phyloP scores from a whole-genome alignment of 2,329 filamentous ascomycete species.

The Talaromyces sp. region DNA sequence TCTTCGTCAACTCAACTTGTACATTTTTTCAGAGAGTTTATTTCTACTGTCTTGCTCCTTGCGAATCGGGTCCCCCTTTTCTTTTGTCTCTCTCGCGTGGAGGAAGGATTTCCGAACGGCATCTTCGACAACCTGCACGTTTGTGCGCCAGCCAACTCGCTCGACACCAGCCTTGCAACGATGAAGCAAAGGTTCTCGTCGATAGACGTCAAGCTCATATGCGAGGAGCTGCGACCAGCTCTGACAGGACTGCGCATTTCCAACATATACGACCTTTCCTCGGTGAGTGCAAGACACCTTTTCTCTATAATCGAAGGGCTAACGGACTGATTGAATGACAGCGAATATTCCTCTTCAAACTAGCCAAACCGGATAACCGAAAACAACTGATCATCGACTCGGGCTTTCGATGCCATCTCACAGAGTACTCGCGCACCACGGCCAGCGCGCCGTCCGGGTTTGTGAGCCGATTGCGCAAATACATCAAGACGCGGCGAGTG shows the following conservation, averaged over 20 bases:
- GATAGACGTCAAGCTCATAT: constrained; percentile 72
- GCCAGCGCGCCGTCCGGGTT: constrained; percentile 80
- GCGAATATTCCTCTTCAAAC: constrained; percentile 93
- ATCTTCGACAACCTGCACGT: neutral
- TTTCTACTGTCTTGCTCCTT: neutral
- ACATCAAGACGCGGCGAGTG: constrained; percentile 77
- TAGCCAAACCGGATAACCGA: constrained; percentile 82
- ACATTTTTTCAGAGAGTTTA: neutral
- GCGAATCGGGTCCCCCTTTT: neutral
- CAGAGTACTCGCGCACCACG: constrained; percentile 81
- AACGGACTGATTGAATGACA: constrained; percentile 16
- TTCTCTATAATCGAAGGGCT: neutral
- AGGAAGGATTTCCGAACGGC: neutral
- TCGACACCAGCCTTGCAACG: constrained; percentile 12
- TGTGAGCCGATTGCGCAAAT: constrained; percentile 78
- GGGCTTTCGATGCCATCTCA: constrained; percentile 92
- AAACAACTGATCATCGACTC: constrained; percentile 90
- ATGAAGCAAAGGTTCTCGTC: constrained; percentile 59
- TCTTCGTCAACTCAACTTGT: neutral
- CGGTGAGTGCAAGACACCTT: constrained; percentile 41
- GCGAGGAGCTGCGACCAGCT: constrained; percentile 77
- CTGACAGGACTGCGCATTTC: constrained; percentile 75
- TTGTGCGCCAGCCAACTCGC: neutral
- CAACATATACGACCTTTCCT: constrained; percentile 94
- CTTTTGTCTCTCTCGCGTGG: neutral